Evolutionary conservation across 345 rosid species (phyloP).

Genomic region (Leavenworthia alabamica): DNA sequence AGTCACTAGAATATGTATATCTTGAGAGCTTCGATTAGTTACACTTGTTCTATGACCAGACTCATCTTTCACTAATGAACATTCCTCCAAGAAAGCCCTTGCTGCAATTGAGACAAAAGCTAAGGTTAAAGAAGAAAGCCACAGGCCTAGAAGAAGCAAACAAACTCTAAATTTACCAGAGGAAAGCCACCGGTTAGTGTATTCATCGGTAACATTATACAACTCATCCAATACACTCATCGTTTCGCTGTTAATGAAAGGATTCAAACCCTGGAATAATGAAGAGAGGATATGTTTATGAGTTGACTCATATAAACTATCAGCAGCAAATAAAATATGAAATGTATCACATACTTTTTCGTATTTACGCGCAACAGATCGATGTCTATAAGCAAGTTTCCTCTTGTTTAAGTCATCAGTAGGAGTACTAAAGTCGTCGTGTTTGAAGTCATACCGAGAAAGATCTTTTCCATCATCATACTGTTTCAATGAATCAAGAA

Average conservation of each 20-base stretch:
- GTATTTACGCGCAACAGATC: conserved; percentile 48
- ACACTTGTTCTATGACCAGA: conserved; percentile 22
- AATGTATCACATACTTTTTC: conserved; percentile 40
- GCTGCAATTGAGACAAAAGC: conserved; percentile 43
- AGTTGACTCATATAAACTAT: background rate
- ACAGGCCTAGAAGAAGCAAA: conserved; percentile 21
- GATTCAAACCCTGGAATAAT: conserved; percentile 52
- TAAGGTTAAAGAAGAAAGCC: background rate
- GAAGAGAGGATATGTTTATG: background rate
- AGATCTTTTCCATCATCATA: conserved; percentile 71
- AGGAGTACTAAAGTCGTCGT: conserved; percentile 55
- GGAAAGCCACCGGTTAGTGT: conserved; percentile 77
- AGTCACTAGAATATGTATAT: conserved; percentile 74
- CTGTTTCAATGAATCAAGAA: conserved; percentile 48
- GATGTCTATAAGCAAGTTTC: conserved; percentile 71
- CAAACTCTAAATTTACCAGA: conserved; percentile 44
- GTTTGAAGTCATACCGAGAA: conserved; percentile 52
- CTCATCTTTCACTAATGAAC: conserved; percentile 45
- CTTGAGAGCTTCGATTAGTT: conserved; percentile 14
- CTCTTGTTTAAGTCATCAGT: conserved; percentile 54
- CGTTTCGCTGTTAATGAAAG: conserved; percentile 40
- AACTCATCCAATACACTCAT: conserved; percentile 49
- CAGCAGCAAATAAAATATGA: background rate
- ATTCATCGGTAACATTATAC: conserved; percentile 67
- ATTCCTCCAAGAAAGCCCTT: conserved; percentile 58